Evolutionary conservation across 805 yeast genomes (phyloP), one percentile per base, ranked within the genome.

Genomic region (Ascoidea rubescens): DNA sequence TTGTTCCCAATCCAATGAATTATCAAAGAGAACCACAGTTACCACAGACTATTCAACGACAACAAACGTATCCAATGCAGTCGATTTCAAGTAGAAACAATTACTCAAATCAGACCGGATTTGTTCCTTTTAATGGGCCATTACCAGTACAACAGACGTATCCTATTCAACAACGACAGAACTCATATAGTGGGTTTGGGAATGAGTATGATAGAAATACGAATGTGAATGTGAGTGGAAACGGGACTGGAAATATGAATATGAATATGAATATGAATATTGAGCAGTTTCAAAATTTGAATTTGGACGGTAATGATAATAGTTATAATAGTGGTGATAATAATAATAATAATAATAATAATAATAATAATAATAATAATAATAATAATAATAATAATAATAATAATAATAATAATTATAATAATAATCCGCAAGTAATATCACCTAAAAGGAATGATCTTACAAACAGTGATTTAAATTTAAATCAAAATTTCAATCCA

Each of bases 321-420:
- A 37, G 8, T 14, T 14, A 10, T 60, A 56, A 47, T 59, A 57
- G 16, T 60, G 54, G 45, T 17, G 14, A 31, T 57, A 54, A 31
- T 50, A 52, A 32, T 49, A 52, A 14, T 52, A 37, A 17, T 12
- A 33, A 5, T 59, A 56, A 49, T 57, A 52, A 31, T 42, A 52
- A 14, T 48, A 55, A 52, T 47, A 52, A 28, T 50, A 49, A 32
- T 57, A 49, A 5, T 56, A 48, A 31, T 57, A 53, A 45, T 57
- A 55, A 14, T 55, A 53, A 30, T 50, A 48, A 10, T 49, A 56
- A 48, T 50, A 50, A 37, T 51, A 44, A 31, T 60, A 49, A 2
- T 55, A 47, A 30, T 56, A 55, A 42, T 54, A 52, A 14, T 54
- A 52, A 16, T 17, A 30, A 42, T 45, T 30, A n/a, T 44, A 33